These are phyloP conservation scores for Physcomitrellopsis africana DNA, from an alignment of 225 moss, liverwort and hornwort genomes.

Conservation along the genomic window DNA sequence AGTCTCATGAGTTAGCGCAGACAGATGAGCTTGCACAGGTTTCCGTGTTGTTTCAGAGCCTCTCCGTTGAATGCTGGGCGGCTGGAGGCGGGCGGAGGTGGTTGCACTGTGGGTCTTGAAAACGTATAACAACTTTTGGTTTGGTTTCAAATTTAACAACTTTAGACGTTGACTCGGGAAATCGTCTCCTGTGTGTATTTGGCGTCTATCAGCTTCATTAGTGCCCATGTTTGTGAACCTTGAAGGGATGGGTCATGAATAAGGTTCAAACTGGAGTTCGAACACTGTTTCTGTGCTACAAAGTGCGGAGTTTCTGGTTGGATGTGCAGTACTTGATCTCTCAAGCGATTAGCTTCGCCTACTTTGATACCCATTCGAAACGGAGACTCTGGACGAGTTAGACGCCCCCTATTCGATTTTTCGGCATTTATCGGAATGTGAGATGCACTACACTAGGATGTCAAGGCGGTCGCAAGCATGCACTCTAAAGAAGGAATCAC, in stretches of 20 bases:
- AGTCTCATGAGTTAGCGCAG: too few species aligned
- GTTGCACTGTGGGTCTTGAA: too few species aligned
- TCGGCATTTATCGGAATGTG: not conserved
- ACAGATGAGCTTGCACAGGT: too few species aligned
- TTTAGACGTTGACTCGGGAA: too few species aligned
- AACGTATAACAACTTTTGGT: too few species aligned
- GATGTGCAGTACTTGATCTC: not conserved
- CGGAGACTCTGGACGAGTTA: not conserved
- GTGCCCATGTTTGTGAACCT: not conserved
- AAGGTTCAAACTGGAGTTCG: not conserved
- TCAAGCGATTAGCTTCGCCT: not conserved
- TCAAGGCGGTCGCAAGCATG: too few species aligned
- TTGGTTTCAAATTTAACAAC: too few species aligned
- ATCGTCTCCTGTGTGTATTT: too few species aligned
- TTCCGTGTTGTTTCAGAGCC: too few species aligned
- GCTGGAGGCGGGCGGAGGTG: too few species aligned
- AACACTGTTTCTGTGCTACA: not conserved
- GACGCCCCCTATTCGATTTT: not conserved
- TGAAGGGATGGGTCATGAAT: not conserved
- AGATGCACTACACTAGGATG: not conserved
- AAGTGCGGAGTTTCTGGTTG: not conserved
- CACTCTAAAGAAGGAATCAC: too few species aligned
- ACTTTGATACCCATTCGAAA: not conserved
- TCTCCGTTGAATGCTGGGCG: too few species aligned
- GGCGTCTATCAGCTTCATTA: not conserved